Percentiles rank a stretch among this genome's conserved stretches.
Conservation (phyloP, 805 yeast genomes). For the Candida insectorum region DNA sequence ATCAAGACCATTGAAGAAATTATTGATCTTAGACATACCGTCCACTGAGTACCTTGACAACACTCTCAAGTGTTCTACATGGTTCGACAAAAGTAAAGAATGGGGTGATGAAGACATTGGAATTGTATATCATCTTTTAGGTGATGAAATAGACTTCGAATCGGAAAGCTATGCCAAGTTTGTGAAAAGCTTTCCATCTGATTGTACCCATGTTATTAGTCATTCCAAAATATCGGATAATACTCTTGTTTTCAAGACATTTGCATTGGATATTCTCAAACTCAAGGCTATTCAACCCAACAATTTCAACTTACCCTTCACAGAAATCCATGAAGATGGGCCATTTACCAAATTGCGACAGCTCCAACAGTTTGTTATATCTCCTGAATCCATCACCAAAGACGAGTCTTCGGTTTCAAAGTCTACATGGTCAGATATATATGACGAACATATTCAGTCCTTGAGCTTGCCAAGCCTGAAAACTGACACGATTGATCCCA, state of each 20-base stretch:
- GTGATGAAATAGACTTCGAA: slow-evolving; percentile 50
- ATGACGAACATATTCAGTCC: slow-evolving; percentile 24
- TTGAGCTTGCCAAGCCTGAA: slow-evolving; percentile 12
- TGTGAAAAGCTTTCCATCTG: slow-evolving; percentile 50
- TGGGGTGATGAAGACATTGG: slow-evolving; percentile 38
- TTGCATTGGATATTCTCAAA: slow-evolving; percentile 53
- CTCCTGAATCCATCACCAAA: slow-evolving; percentile 17
- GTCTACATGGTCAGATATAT: slow-evolving; percentile 27
- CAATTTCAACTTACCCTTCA: slow-evolving; percentile 40
- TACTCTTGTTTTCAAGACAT: slow-evolving; percentile 52
- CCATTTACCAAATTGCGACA: slow-evolving; percentile 23
- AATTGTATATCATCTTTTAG: slow-evolving; percentile 73
- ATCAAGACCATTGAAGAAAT: slow-evolving; percentile 52
- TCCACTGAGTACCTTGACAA: slow-evolving; percentile 36
- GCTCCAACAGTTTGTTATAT: slow-evolving; percentile 26
- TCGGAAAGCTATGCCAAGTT: slow-evolving; percentile 45
- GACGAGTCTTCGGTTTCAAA: slow-evolving; percentile 18
- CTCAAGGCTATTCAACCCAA: slow-evolving; percentile 51
- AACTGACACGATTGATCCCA: slow-evolving; percentile 15
- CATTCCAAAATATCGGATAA: slow-evolving; percentile 66
- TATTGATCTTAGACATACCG: slow-evolving; percentile 65
- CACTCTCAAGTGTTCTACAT: slow-evolving; percentile 21
- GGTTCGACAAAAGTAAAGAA: slow-evolving; percentile 32
- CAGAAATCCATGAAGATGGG: slow-evolving; percentile 15
- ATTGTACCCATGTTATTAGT: slow-evolving; percentile 63